Conservation (phyloP, 345 rosid species). For the Theobroma cacao region DNA sequence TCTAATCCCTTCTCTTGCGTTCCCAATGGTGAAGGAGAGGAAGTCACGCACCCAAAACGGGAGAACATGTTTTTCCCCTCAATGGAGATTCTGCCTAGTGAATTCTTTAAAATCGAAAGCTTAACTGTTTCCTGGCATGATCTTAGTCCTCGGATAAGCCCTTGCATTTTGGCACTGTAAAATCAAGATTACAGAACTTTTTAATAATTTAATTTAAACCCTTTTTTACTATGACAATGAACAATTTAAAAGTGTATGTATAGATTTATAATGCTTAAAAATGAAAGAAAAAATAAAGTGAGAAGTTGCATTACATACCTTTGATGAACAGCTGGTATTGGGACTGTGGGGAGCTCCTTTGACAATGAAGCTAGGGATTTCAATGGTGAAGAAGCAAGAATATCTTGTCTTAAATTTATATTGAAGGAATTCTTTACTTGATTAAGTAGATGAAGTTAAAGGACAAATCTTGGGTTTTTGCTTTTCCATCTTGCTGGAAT, state of each 20-base stretch:
- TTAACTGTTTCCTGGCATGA: constrained; percentile 38
- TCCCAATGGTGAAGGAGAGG: constrained; percentile 19
- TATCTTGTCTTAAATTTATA: constrained; percentile 17
- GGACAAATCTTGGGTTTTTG: constrained; percentile 10
- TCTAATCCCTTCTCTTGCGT: constrained; percentile 65
- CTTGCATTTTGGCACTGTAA: constrained; percentile 38
- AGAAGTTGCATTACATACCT: constrained; percentile 19
- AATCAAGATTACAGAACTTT: neutral
- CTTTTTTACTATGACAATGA: neutral
- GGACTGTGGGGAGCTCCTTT: constrained; percentile 5
- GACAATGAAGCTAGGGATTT: constrained; percentile 15
- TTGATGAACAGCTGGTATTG: constrained; percentile 7
- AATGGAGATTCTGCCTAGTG: constrained; percentile 7
- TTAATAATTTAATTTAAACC: neutral
- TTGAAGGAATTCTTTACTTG: constrained; percentile 39
- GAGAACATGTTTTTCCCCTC: constrained; percentile 24
- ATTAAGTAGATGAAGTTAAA: constrained; percentile 10
- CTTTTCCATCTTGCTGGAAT: constrained; percentile 12
- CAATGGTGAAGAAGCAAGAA: constrained; percentile 17
- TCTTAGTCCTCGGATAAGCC: constrained; percentile 33
- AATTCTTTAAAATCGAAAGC: constrained; percentile 32
- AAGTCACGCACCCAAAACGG: constrained; percentile 28
- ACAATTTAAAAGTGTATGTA: neutral
- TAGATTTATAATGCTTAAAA: neutral
- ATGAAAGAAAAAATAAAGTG: neutral